Conservation (phyloP, 176 grass and related monocot species). For the Dactylis glomerata region DNA sequence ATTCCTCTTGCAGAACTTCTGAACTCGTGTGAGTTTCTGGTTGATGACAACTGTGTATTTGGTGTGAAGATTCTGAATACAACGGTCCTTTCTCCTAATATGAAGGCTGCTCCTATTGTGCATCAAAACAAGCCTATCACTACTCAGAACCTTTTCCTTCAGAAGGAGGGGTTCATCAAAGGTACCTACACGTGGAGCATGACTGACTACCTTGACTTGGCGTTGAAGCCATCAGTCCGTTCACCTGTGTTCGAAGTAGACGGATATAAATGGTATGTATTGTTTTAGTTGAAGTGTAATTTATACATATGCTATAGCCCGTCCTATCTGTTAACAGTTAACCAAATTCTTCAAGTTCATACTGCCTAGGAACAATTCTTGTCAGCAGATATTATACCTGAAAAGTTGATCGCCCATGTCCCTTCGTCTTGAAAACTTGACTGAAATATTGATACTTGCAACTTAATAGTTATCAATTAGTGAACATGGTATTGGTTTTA, state of each 20-base stretch:
- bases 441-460: too few species aligned
- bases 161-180: constrained; percentile 25
- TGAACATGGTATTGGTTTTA: background rate
- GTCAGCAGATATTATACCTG: background rate
- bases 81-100: background rate
- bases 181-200: constrained; percentile 30
- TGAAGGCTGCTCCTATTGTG: background rate
- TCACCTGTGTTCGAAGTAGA: constrained; percentile 21
- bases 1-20: too few species aligned
- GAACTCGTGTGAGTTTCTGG: too few species aligned
- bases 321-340: background rate
- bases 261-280: constrained; percentile 5
- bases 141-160: constrained; percentile 17
- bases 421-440: too few species aligned
- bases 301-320: background rate
- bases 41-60: too few species aligned
- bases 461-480: background rate
- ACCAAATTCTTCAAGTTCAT: background rate
- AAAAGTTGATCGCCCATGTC: background rate
- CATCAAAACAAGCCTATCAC: background rate
- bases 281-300: background rate
- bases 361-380: background rate
- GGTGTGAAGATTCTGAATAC: constrained; percentile 13
- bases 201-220: background rate
- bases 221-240: background rate